Conservation (phyloP, 2,329 filamentous ascomycete species). For the Sporothrix mexicana region DNA sequence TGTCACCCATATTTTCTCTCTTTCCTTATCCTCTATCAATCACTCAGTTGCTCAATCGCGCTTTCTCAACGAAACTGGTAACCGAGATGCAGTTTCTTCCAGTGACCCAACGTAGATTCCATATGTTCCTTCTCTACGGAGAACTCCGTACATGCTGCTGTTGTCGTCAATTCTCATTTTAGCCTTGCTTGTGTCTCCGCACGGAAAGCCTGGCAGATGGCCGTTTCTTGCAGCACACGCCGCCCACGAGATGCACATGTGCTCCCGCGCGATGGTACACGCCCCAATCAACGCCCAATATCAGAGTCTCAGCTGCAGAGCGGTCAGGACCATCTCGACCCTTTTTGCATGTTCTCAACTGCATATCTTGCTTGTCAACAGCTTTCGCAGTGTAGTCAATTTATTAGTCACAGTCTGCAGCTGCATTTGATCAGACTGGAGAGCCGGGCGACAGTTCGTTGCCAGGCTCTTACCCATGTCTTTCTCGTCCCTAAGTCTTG, state of each 20-base stretch:
- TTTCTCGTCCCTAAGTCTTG: neutral
- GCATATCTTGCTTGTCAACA: neutral
- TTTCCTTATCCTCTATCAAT: too few relatives aligned
- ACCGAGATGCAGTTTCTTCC: neutral
- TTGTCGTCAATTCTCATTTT: neutral
- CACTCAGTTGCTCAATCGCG: neutral
- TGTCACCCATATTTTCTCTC: too few relatives aligned
- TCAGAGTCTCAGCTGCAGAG: constrained; percentile 2
- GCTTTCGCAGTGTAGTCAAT: neutral
- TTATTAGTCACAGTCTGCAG: neutral
- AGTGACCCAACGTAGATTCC: neutral
- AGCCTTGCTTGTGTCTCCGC: neutral
- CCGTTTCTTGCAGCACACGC: neutral
- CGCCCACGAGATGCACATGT: constrained; percentile 14
- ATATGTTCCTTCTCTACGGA: neutral
- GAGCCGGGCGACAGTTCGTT: neutral
- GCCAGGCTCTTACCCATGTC: neutral
- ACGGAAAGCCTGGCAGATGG: neutral
- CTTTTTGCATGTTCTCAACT: neutral
- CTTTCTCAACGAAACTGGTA: constrained; percentile 1
- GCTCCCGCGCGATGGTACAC: neutral
- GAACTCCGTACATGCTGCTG: neutral
- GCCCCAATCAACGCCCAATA: neutral
- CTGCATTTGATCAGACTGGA: neutral
- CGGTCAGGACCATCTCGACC: neutral